Conservation (phyloP, 495 filamentous ascomycete genomes). For the Trichocladium uniseriatum region DNA sequence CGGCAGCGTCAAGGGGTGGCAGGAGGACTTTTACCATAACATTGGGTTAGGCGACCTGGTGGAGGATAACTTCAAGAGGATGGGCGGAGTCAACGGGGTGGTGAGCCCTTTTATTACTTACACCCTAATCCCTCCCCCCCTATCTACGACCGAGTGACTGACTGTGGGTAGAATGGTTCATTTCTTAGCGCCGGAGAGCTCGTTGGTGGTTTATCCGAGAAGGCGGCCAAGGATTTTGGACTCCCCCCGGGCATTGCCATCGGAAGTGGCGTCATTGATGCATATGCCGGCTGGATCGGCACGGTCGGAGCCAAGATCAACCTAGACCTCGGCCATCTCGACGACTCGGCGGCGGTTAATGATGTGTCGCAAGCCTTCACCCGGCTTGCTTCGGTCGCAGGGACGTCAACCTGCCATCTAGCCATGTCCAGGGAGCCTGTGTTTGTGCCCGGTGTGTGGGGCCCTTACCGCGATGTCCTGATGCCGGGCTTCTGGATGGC, state of each 20-base stretch:
- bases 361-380: conserved; percentile 86
- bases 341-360: conserved; percentile 53
- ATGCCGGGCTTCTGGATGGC: conserved; percentile 90
- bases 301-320: conserved; percentile 94
- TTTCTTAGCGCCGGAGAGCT: conserved; percentile 87
- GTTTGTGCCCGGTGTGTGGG: conserved; percentile 93
- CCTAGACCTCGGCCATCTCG: conserved; percentile 51
- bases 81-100: conserved; percentile 89
- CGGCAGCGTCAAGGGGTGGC: conserved; percentile 96
- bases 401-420: conserved; percentile 93
- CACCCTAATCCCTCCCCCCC: background rate
- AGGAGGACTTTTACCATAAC: conserved; percentile 77
- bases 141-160: background rate
- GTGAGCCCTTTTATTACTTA: conserved; percentile 52
- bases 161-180: conserved; percentile 63
- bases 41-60: conserved; percentile 78
- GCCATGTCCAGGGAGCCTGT: conserved; percentile 87
- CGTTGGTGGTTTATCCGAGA: conserved; percentile 74
- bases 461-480: conserved; percentile 88
- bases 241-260: conserved; percentile 83
- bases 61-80: conserved; percentile 76
- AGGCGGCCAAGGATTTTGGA: conserved; percentile 73
- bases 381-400: conserved; percentile 88
- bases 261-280: conserved; percentile 93
- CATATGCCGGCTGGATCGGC: conserved; percentile 96